Conservation (phyloP, 2,329 filamentous ascomycete species). For the Zasmidium angulare region DNA sequence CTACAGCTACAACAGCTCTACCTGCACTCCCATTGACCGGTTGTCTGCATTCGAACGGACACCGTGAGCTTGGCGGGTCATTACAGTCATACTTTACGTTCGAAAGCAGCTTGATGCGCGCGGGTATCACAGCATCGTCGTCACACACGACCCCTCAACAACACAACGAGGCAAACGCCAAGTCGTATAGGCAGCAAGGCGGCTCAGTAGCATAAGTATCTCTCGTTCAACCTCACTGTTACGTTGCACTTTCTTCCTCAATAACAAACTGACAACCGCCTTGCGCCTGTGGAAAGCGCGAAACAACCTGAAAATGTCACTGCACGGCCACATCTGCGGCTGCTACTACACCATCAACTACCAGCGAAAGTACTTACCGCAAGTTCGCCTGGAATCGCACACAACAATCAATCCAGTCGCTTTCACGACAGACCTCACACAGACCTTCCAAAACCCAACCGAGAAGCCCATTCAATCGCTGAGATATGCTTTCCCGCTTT, state of each 20-base stretch:
- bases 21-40: too few species aligned
- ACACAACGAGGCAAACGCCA: too few species aligned
- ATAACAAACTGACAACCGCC: background rate
- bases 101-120: too few species aligned
- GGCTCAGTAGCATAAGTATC: background rate
- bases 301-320: background rate
- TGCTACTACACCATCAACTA: conserved; percentile 25
- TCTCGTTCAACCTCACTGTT: background rate
- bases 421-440: conserved; percentile 52
- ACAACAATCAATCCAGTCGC: conserved; percentile 60
- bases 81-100: too few species aligned
- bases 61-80: too few species aligned
- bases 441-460: conserved; percentile 63
- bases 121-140: too few species aligned
- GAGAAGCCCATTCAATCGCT: conserved; percentile 52
- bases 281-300: background rate
- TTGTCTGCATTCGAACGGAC: too few species aligned
- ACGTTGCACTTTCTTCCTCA: background rate
- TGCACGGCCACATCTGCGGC: conserved; percentile 30
- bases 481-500: conserved; percentile 69
- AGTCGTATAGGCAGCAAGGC: background rate
- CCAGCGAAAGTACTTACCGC: conserved; percentile 53
- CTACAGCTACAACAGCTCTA: too few species aligned
- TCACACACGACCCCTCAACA: too few species aligned
- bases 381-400: conserved; percentile 58